phyloP scores from a whole-genome alignment of 179 eudicot genomes.

The Dionaea muscipula region DNA sequence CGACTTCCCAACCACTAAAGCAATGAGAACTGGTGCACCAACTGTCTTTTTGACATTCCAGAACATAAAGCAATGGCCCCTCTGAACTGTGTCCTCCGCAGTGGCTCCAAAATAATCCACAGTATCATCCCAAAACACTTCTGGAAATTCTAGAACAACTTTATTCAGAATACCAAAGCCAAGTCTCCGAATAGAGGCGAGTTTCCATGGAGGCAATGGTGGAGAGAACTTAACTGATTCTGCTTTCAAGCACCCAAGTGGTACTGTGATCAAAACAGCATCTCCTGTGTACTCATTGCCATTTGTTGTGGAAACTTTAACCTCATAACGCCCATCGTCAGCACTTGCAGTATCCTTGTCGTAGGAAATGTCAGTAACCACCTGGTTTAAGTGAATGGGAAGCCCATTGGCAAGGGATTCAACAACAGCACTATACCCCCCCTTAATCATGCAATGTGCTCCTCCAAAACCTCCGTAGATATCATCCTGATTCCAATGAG shows the following conservation, averaged over 20 bases:
- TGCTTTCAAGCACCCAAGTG: slow-evolving; percentile 90
- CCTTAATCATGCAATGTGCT: slow-evolving; percentile 99
- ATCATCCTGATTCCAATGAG: slow-evolving; percentile 99
- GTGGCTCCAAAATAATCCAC: slow-evolving; percentile 99
- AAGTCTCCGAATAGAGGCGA: slow-evolving; percentile 68
- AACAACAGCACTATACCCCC: slow-evolving; percentile 84
- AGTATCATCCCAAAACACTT: slow-evolving; percentile 88
- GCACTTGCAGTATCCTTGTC: slow-evolving; percentile 16
- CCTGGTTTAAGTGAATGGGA: slow-evolving; percentile 59
- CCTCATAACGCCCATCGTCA: slow-evolving; percentile 30
- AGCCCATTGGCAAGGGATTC: slow-evolving; percentile 76
- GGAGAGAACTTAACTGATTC: slow-evolving; percentile 71
- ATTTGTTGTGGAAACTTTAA: slow-evolving; percentile 59
- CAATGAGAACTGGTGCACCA: slow-evolving; percentile 93
- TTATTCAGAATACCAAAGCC: slow-evolving; percentile 97
- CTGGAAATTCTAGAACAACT: slow-evolving; percentile 76
- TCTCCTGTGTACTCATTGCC: slow-evolving; percentile 63
- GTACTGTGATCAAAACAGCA: slow-evolving; percentile 78
- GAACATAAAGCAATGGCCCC: slow-evolving; percentile 96
- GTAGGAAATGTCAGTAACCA: slow-evolving; percentile 65
- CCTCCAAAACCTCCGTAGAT: slow-evolving; percentile 99
- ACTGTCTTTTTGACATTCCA: slow-evolving; percentile 95
- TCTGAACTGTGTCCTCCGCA: slow-evolving; percentile 57
- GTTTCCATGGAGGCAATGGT: slow-evolving; percentile 80
- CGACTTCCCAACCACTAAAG: slow-evolving; percentile 93